Percentiles rank a stretch among this genome's conserved stretches.
phyloP scores from a whole-genome alignment of 768 basidiomycete genomes.

The Pleurotus tuoliensis region DNA sequence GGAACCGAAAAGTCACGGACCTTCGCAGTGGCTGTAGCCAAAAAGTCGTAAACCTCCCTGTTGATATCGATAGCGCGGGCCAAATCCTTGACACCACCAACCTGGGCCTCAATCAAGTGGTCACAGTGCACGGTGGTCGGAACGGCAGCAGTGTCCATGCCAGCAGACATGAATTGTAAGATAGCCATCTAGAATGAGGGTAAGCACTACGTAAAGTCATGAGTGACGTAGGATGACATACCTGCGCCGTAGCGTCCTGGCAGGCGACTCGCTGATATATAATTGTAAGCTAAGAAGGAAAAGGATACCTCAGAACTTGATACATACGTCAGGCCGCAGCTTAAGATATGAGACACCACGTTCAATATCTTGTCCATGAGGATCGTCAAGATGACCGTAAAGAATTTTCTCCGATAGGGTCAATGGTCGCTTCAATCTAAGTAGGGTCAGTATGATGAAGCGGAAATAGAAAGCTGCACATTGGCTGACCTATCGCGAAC shows the following conservation, averaged over 20 bases:
- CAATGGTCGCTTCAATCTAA: slow-evolving; percentile 81
- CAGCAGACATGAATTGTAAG: slow-evolving; percentile 99
- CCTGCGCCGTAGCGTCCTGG: slow-evolving; percentile 89
- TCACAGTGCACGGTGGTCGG: slow-evolving; percentile 99
- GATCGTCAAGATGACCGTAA: slow-evolving; percentile 97
- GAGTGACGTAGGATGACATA: slow-evolving; percentile 27
- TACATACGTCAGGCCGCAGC: slow-evolving; percentile 91
- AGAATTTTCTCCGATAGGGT: slow-evolving; percentile 96
- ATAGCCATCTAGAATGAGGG: slow-evolving; percentile 80
- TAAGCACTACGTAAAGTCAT: slow-evolving; percentile 26
- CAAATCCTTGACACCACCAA: slow-evolving; percentile 92
- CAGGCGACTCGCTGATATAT: slow-evolving; percentile 72
- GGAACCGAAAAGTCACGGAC: slow-evolving; percentile 29
- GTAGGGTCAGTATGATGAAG: slow-evolving; percentile 8
- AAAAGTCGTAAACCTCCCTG: slow-evolving; percentile 99
- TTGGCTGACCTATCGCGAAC: slow-evolving; percentile 69
- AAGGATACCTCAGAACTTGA: slow-evolving; percentile 3
- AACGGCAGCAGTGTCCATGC: slow-evolving; percentile 95
- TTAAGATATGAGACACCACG: slow-evolving; percentile 95
- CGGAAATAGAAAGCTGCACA: background rate
- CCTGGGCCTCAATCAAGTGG: slow-evolving; percentile 96
- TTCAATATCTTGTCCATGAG: slow-evolving; percentile 84
- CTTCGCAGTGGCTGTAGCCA: slow-evolving; percentile 95
- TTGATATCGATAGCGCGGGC: slow-evolving; percentile 89
- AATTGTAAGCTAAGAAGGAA: slow-evolving; percentile 8